Conservation (phyloP, 83 land plant genomes). For the Diphasiastrum complanatum region DNA sequence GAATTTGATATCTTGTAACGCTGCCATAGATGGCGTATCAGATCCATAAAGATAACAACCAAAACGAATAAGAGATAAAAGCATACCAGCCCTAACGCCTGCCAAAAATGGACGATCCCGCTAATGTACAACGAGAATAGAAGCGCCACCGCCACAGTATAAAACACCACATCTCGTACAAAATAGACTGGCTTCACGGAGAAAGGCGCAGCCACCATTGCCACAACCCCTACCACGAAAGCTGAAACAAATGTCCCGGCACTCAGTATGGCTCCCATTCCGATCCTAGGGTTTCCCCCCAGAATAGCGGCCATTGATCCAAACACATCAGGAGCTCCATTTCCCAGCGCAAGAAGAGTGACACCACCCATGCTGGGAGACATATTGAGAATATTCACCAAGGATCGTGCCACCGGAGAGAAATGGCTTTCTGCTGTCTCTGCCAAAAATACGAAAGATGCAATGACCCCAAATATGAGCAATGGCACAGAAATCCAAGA, state of each 20-base stretch:
- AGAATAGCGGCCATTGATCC: background rate
- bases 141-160: background rate
- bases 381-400: background rate
- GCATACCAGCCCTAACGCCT: background rate
- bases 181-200: background rate
- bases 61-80: background rate
- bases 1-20: too few species aligned
- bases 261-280: background rate
- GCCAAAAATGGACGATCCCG: background rate
- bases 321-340: background rate
- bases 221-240: background rate
- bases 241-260: background rate
- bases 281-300: background rate
- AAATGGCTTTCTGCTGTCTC: background rate
- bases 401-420: background rate
- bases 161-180: background rate
- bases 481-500: background rate
- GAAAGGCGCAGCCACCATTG: background rate
- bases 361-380: background rate
- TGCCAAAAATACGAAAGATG: background rate
- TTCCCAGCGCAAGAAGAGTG: background rate
- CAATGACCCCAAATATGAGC: background rate
- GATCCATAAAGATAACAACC: background rate
- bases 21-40: too few species aligned
- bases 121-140: background rate